A percentile compares a stretch with the other conserved stretches of the same genome.
Conservation (phyloP, 1,284 basidiomycete genomes). For the Lentinus polychrous region DNA sequence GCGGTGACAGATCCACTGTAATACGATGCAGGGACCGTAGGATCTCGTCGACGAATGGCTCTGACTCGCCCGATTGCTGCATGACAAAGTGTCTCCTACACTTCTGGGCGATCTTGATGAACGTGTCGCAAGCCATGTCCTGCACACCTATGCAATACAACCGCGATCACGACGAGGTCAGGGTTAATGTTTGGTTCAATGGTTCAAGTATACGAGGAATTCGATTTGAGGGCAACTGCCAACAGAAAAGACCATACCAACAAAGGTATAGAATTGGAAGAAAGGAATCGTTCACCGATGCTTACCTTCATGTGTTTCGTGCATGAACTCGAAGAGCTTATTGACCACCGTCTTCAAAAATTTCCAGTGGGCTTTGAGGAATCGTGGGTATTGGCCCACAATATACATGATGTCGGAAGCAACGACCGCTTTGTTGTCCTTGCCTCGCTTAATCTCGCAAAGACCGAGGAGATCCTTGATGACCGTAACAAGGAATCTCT, state of each 20-base stretch:
- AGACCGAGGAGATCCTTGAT: constrained; percentile 98
- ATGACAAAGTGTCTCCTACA: constrained; percentile 98
- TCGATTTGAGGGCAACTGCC: constrained; percentile 6
- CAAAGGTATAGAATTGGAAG: constrained; percentile 1
- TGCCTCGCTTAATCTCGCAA: constrained; percentile 98
- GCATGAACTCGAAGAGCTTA: constrained; percentile 99
- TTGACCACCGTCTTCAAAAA: constrained; percentile 99
- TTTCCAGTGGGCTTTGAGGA: constrained; percentile 99
- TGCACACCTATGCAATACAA: constrained; percentile 69
- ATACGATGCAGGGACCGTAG: constrained; percentile 88
- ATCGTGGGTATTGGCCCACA: constrained; percentile 98
- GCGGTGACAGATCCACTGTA: constrained; percentile 91
- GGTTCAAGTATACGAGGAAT: neutral
- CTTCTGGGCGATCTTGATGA: constrained; percentile 99
- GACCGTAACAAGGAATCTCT: constrained; percentile 97
- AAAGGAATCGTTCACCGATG: constrained; percentile 6
- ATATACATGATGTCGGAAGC: constrained; percentile 99
- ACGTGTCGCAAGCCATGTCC: constrained; percentile 99
- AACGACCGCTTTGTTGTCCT: constrained; percentile 99
- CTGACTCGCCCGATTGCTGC: constrained; percentile 95
- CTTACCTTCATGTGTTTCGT: constrained; percentile 96
- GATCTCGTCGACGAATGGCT: constrained; percentile 99
- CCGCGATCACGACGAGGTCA: constrained; percentile 4
- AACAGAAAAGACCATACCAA: constrained; percentile 9
- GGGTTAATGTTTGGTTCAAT: constrained; percentile 9